Evolutionary conservation across 805 yeast genomes (phyloP), one percentile per base, ranked within the genome.

Genomic region (Wickerhamomyces queroliae): DNA sequence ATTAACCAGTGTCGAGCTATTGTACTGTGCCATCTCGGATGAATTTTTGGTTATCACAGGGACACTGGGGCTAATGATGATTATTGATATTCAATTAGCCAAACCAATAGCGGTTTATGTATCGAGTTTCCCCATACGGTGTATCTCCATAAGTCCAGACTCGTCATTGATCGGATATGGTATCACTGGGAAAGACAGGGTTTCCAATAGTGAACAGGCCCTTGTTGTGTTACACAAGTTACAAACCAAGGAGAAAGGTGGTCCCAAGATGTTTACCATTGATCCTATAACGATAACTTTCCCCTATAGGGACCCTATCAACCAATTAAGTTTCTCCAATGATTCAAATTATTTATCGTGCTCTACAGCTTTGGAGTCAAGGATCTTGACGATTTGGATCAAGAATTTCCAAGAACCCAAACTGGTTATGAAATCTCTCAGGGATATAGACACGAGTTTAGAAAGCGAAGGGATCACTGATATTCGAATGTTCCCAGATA

Each of bases 401-500:
- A 66, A 72, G 25, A 78, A 80, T 47, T 73, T 80, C 2, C 69
- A 70, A 21, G 80, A 77, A 36, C 87, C 91, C 1, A 70, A 82
- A 19, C 59, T 83, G 21, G 72, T 83, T 1, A 75, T 83, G 82
- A 80, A 82, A 47, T 80, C 87, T 1, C 69, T 76, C 26, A 61
- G 90, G 33, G 67, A 78, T 5, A 58, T 79, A 6, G 85, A 80
- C 40, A 76, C 82, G 0, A 74, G 82, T 0, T 60, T 83, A 48
- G 95, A 86, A 44, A 78, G 86, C 41, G 97, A 90, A 56, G 97
- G 97, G 2, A 86, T 91, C 28, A 91, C 98, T 0, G 85, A 80
- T 45, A 62, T 86, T 7, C 73, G 74, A 40, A 83, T 89, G 56
- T 80, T 83, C 58, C 87, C 88, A 0, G 80, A 78, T 30, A 76